These are phyloP conservation scores for Clonostachys chloroleuca DNA, from an alignment of 2,329 filamentous ascomycete species.

Conservation along the genomic window DNA sequence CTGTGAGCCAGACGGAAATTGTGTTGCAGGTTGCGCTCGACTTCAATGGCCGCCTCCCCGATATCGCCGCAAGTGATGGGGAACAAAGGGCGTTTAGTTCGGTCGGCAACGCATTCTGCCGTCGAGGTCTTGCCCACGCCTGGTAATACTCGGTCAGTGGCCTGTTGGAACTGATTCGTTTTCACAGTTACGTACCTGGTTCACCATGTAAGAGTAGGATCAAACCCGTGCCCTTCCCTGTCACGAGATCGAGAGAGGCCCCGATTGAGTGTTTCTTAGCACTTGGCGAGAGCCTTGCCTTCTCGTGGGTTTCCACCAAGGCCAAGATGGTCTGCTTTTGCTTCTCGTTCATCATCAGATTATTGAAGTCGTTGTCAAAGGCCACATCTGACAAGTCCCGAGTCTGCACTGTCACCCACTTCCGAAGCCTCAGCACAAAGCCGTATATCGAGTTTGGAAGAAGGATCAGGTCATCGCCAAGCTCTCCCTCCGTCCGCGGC, in stretches of 20 bases:
- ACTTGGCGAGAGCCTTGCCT: background rate
- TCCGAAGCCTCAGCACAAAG: conserved; percentile 4
- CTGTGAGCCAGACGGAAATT: conserved; percentile 42
- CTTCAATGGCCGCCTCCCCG: conserved; percentile 24
- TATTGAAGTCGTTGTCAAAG: conserved; percentile 7
- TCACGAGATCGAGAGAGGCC: conserved; percentile 32
- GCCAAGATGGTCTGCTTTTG: conserved; percentile 6
- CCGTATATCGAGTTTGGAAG: conserved; percentile 3
- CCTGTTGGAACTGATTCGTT: conserved; percentile 35
- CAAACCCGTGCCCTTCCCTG: conserved; percentile 43
- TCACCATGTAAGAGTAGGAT: conserved; percentile 43
- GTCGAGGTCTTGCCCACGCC: conserved; percentile 54
- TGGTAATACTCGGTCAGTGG: conserved; percentile 18
- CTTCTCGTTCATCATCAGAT: conserved; percentile 6
- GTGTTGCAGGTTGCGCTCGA: conserved; percentile 38
- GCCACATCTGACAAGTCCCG: conserved; percentile 1
- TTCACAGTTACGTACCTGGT: conserved; percentile 17
- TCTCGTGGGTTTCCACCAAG: conserved; percentile 9
- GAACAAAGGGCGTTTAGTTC: conserved; percentile 44
- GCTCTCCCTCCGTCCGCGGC: background rate
- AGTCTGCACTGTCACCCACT: conserved; percentile 6
- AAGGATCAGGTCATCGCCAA: conserved; percentile 4
- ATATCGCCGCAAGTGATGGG: conserved; percentile 46
- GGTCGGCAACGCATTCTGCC: conserved; percentile 48
- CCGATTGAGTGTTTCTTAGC: background rate